phyloP scores from a whole-genome alignment of 1,139 yeast genomes.

The Saccharomyces uvarum region DNA sequence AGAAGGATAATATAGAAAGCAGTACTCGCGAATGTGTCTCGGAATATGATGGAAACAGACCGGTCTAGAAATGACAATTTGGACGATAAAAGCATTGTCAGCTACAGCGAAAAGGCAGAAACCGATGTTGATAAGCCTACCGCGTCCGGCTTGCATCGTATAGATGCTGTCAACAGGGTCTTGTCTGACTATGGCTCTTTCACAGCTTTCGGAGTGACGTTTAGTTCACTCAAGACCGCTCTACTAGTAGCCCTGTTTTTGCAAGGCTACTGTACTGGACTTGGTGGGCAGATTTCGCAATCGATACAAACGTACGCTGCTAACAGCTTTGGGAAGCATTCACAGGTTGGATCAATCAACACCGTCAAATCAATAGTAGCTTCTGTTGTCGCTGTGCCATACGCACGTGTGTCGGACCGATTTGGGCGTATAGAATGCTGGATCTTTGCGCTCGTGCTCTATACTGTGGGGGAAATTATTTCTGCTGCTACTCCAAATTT shows the following conservation, averaged over 20 bases:
- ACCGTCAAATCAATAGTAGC: not conserved
- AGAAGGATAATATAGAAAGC: not conserved
- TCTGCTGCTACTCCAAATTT: not conserved
- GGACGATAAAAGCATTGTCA: not conserved
- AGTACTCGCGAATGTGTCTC: not conserved
- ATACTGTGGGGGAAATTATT: not conserved
- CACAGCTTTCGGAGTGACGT: slow-evolving; percentile 1
- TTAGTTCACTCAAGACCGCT: not conserved
- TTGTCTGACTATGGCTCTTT: slow-evolving; percentile 1
- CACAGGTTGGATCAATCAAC: not conserved
- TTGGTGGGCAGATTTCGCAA: not conserved
- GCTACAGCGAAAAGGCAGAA: not conserved
- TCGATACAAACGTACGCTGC: not conserved
- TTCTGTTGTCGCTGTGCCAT: not conserved
- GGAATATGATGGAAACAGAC: not conserved
- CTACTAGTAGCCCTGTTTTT: not conserved
- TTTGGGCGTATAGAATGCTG: not conserved
- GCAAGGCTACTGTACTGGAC: not conserved
- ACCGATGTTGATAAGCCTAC: not conserved
- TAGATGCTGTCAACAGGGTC: not conserved
- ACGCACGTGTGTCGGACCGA: not conserved
- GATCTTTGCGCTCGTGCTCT: not conserved
- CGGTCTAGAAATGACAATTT: not conserved
- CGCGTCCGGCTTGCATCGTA: not conserved
- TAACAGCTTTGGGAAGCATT: not conserved